A percentile compares a stretch with the other conserved stretches of the same genome.
Evolutionary conservation across 345 rosid species (phyloP).

Genomic region (Melastoma malabathricum): DNA sequence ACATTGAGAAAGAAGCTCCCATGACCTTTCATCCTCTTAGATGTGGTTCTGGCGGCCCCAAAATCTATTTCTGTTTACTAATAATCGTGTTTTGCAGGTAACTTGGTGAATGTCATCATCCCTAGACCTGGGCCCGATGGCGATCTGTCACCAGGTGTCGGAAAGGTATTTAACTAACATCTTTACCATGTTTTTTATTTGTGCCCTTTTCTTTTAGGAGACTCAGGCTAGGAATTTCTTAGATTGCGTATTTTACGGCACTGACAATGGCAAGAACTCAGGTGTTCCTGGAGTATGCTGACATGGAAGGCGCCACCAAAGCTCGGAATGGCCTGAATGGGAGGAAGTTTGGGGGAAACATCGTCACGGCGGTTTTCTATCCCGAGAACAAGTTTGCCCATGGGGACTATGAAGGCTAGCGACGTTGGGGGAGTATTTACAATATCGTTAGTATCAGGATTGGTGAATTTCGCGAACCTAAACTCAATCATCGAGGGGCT

Average conservation of each 20-base stretch:
- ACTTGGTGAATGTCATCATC: conserved; percentile 58
- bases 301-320: conserved; percentile 47
- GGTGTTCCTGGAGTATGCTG: conserved; percentile 78
- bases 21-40: conserved; percentile 28
- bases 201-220: too few species aligned
- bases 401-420: conserved; percentile 56
- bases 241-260: too few species aligned
- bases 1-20: conserved; percentile 67
- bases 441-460: too few species aligned
- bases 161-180: conserved; percentile 34
- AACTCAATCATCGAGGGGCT: too few species aligned
- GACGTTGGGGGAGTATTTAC: too few species aligned
- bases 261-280: conserved; percentile 7
- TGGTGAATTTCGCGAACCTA: too few species aligned
- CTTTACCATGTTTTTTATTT: too few species aligned
- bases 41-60: conserved; percentile 1
- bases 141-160: conserved; percentile 46
- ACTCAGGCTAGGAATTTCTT: too few species aligned
- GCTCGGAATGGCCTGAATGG: conserved; percentile 73
- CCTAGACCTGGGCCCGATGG: conserved; percentile 67
- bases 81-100: conserved; percentile 60
- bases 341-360: conserved; percentile 71
- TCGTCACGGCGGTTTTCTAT: conserved; percentile 61
- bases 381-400: conserved; percentile 63
- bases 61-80: conserved; percentile 18